Evolutionary conservation across 2,329 filamentous ascomycete species (phyloP), one percentile per base, ranked within the genome.

Genomic region (Hirsutella thompsonii): DNA sequence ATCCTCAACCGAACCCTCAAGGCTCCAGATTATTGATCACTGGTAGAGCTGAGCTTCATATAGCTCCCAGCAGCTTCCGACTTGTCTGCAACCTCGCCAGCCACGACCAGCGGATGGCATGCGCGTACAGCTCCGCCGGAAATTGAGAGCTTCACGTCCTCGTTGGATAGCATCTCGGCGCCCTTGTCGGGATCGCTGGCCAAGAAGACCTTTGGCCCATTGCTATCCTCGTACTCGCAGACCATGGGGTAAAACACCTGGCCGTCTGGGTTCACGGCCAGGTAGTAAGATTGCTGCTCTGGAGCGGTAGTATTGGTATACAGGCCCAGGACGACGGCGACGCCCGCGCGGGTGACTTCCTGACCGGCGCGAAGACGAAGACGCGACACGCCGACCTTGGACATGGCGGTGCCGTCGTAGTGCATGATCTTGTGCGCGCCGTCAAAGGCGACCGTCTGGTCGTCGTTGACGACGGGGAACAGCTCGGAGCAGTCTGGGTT

Each of bases 361-460:
- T 37, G 29, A 8, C 43, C 42, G 37, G 49, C 42, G 11, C 50
- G 48, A 26, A 51, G 41, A 5, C 56, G 52, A 6, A 61, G 46
- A 4, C 55, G 54, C 2, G 49, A 55, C 6, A 61, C 56, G n/a
- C 57, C 56, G 5, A 52, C 34, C 5, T 35, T 40, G 13, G 41
- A 41, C 56, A 62, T 61, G 40, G 55, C 53, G 42, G 59, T 47
- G 16, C 44, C 45, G 49, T 59, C 60, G 52, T 58, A 60, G 47
- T 60, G 55, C 48, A 60, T 49, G 9, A 55, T 37, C n/a, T 52
- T 46, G 6, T 42, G 39, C 4, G 42, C 42, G 21, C 48, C 54
- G 36, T 56, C 54, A 8, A 38, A 46, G 20, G 52, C 46, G 10
- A 56, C 41, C 5, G 44, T n/a, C n/a, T n/a, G 43, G 10, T 51